Percentiles rank a stretch among this genome's conserved stretches.
phyloP scores from a whole-genome alignment of 1,284 basidiomycete species.

The Fomitopsis palustris region DNA sequence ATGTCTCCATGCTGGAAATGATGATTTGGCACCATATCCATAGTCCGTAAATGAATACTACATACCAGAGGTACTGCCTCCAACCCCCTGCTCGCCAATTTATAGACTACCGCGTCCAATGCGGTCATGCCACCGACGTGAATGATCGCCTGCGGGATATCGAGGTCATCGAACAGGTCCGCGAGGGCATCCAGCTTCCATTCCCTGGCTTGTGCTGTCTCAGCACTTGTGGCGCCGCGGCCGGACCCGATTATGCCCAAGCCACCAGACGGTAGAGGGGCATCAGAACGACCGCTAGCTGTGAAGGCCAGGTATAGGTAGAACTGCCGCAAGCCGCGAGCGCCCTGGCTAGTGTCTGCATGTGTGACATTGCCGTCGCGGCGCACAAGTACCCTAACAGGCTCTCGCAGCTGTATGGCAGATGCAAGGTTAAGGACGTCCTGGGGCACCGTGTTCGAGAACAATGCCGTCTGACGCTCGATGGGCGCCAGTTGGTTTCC shows the following conservation, averaged over 20 bases:
- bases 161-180: constrained; percentile 90
- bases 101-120: constrained; percentile 85
- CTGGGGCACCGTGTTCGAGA: constrained; percentile 93
- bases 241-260: constrained; percentile 91
- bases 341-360: constrained; percentile 65
- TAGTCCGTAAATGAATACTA: background rate
- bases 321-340: constrained; percentile 86
- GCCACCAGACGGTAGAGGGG: constrained; percentile 54
- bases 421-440: constrained; percentile 90
- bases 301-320: constrained; percentile 93
- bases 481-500: constrained; percentile 29
- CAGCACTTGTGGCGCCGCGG: constrained; percentile 72
- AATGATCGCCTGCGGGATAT: constrained; percentile 81
- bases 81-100: constrained; percentile 79
- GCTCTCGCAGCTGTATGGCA: constrained; percentile 87
- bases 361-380: constrained; percentile 88
- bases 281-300: constrained; percentile 71
- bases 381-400: constrained; percentile 92
- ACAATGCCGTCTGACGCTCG: constrained; percentile 94
- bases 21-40: background rate
- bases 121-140: constrained; percentile 86
- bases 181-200: constrained; percentile 97
- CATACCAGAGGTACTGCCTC: constrained; percentile 83
- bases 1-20: constrained; percentile 75
- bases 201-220: constrained; percentile 87